A percentile compares a stretch with the other conserved stretches of the same genome.
Evolutionary conservation across 768 basidiomycete species (phyloP).

Genomic region (Suillus plorans): DNA sequence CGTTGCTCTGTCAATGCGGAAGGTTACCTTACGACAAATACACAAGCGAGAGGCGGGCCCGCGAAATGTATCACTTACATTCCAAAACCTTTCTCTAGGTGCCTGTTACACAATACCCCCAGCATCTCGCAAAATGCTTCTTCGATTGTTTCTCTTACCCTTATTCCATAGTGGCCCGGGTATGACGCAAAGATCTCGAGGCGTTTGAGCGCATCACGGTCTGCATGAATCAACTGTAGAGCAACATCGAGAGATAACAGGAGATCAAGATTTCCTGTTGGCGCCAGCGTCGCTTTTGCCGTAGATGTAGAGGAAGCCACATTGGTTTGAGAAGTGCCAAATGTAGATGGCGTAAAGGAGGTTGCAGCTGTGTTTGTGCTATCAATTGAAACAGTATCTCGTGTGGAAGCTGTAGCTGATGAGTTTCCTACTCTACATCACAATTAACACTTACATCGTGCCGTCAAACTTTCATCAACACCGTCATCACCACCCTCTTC

Average conservation of each 20-base stretch:
- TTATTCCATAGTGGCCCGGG: conserved; percentile 82
- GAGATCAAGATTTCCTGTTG: conserved; percentile 64
- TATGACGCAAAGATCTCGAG: conserved; percentile 89
- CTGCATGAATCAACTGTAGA: conserved; percentile 88
- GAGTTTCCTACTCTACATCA: conserved; percentile 18
- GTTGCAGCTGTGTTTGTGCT: conserved; percentile 3
- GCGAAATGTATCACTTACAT: conserved; percentile 44
- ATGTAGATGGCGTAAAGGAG: not conserved
- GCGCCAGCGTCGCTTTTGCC: not conserved
- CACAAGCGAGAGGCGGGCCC: not conserved
- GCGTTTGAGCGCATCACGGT: conserved; percentile 88
- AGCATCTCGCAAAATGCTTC: conserved; percentile 89
- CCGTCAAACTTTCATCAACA: conserved; percentile 15
- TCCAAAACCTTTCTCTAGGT: conserved; percentile 78
- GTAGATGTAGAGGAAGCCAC: not conserved
- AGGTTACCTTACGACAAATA: conserved; percentile 1
- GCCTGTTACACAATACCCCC: conserved; percentile 71
- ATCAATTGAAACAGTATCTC: conserved; percentile 1
- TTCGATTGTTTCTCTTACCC: conserved; percentile 91
- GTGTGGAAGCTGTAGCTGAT: not conserved
- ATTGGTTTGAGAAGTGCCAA: not conserved
- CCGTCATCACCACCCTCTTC: conserved; percentile 29
- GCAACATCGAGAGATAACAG: conserved; percentile 90
- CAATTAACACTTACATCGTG: not conserved
- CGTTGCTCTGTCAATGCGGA: conserved; percentile 59